A percentile compares a stretch with the other conserved stretches of the same genome.
phyloP scores from a whole-genome alignment of 225 moss, liverwort and hornwort genomes.

The Bryoerythrophyllum caledonicum region DNA sequence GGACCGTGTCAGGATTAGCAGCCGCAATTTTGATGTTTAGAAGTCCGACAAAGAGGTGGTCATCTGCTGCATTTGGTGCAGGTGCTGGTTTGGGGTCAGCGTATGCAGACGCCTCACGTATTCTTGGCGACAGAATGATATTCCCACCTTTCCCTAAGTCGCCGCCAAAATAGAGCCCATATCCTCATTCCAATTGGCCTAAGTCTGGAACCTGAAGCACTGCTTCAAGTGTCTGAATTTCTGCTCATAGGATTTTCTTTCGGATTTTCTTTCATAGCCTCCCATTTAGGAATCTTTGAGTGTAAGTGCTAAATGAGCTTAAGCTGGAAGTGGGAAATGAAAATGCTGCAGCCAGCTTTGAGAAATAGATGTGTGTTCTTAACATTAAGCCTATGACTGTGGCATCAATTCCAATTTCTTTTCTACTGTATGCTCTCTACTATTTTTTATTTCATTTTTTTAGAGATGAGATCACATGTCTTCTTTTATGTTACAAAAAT shows the following conservation, averaged over 20 bases:
- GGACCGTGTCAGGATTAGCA: slow-evolving; percentile 25
- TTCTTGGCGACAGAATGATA: slow-evolving; percentile 11
- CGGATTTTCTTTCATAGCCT: too few relatives aligned
- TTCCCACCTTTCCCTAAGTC: neutral
- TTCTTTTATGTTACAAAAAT: too few relatives aligned
- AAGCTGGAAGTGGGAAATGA: too few relatives aligned
- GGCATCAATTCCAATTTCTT: too few relatives aligned
- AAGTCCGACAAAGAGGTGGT: slow-evolving; percentile 27
- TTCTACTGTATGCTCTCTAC: too few relatives aligned
- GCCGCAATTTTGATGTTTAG: slow-evolving; percentile 17
- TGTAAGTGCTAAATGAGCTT: too few relatives aligned
- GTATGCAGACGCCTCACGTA: slow-evolving; percentile 9
- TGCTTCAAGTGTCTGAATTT: neutral
- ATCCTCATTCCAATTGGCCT: neutral
- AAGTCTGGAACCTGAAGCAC: neutral
- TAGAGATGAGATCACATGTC: too few relatives aligned
- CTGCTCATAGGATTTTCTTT: neutral
- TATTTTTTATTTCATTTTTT: too few relatives aligned
- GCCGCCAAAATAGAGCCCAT: neutral
- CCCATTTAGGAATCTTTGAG: too few relatives aligned
- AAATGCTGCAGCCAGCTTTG: too few relatives aligned
- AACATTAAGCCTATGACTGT: too few relatives aligned
- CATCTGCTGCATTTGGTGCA: slow-evolving; percentile 24
- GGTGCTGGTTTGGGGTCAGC: slow-evolving; percentile 22
- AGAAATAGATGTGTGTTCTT: too few relatives aligned